Conservation (phyloP, 495 filamentous ascomycete genomes). For the Penicillium ochrochloron region DNA sequence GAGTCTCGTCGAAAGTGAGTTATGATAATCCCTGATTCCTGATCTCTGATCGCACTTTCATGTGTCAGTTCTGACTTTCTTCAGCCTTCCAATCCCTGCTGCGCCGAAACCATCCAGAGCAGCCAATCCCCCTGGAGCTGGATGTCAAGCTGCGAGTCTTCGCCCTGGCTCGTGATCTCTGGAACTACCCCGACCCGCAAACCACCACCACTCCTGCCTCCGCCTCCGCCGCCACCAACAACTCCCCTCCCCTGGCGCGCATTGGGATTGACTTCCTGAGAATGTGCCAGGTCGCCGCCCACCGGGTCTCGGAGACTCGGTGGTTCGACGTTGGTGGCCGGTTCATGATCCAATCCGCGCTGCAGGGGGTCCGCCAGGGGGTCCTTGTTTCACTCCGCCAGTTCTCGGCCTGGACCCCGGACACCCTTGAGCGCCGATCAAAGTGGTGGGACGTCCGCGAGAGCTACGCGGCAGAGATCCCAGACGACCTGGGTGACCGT, state of each 20-base stretch:
- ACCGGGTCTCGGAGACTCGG: conserved; percentile 24
- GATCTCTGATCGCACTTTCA: not conserved
- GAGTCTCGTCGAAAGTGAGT: conserved; percentile 31
- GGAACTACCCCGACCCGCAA: conserved; percentile 11
- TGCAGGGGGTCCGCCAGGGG: conserved; percentile 51
- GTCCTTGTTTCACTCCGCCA: conserved; percentile 27
- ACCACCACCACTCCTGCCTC: not conserved
- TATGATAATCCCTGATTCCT: not conserved
- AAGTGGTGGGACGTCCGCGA: conserved; percentile 23
- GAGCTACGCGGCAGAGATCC: conserved; percentile 22
- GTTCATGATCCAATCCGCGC: conserved; percentile 54
- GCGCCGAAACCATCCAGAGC: not conserved
- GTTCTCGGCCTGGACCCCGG: conserved; percentile 36
- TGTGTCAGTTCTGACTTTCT: not conserved
- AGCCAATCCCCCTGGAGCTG: conserved; percentile 30
- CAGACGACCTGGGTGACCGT: not conserved
- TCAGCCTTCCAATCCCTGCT: not conserved
- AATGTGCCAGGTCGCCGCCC: conserved; percentile 44
- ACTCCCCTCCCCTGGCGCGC: conserved; percentile 38
- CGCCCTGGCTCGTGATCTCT: conserved; percentile 22
- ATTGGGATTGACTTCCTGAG: conserved; percentile 53
- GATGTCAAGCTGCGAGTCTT: conserved; percentile 36
- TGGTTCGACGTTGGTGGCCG: conserved; percentile 53
- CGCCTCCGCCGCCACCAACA: no score
- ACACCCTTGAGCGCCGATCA: conserved; percentile 3